Percentiles rank a stretch among this genome's conserved stretches.
phyloP scores from a whole-genome alignment of 2,329 filamentous ascomycete species.

The Penicillium oxalicum region DNA sequence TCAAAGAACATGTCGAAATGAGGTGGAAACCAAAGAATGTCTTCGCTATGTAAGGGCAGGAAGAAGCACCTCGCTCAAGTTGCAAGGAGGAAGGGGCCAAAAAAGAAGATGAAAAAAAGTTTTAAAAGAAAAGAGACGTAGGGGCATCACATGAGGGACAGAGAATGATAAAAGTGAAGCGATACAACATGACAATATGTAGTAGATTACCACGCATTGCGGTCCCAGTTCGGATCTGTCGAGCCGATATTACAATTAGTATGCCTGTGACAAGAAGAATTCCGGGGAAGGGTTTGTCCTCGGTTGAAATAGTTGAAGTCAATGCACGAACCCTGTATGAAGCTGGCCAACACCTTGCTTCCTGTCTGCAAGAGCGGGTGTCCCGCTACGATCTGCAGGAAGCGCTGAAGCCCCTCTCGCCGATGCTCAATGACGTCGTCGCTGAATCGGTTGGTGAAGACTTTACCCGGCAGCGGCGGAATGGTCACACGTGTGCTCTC shows the following conservation, averaged over 20 bases:
- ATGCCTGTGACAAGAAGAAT: too few species aligned
- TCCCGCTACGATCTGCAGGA: conserved; percentile 94
- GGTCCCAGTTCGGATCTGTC: conserved; percentile 65
- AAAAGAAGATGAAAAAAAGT: background rate
- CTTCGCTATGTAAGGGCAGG: background rate
- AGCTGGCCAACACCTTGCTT: conserved; percentile 90
- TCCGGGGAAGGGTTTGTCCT: too few species aligned
- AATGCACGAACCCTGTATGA: conserved; percentile 74
- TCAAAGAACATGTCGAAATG: conserved; percentile 1
- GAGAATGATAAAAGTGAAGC: too few species aligned
- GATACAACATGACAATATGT: background rate
- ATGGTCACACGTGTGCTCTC: conserved; percentile 93
- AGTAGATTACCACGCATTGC: conserved; percentile 66
- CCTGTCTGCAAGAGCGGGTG: conserved; percentile 95
- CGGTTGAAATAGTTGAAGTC: background rate
- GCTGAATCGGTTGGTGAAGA: conserved; percentile 95
- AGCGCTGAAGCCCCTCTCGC: conserved; percentile 84
- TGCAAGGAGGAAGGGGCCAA: conserved; percentile 3
- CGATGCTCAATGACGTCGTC: conserved; percentile 97
- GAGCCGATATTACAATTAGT: conserved; percentile 9
- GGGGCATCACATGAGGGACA: too few species aligned
- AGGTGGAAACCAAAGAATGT: background rate
- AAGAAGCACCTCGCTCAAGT: conserved; percentile 8
- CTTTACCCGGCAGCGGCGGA: conserved; percentile 90
- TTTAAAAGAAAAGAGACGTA: background rate